Base-by-base conservation (phyloP, 2,329 filamentous ascomycete genomes). In the Xylariaceae sp. region DNA sequence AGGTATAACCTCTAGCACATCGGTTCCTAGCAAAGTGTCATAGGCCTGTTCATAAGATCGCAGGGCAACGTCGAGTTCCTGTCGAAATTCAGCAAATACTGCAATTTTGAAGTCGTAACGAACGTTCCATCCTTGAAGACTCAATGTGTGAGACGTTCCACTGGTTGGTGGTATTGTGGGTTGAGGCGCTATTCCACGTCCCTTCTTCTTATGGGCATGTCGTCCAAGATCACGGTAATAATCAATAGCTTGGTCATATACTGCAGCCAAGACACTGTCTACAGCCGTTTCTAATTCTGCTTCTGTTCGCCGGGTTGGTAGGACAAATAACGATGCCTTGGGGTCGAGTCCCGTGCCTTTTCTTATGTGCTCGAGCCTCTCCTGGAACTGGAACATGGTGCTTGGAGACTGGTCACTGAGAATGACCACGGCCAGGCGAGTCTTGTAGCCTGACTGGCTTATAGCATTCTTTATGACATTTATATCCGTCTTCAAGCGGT, bases 201-300 rank as follows among this genome's bases (percentile, higher is more conserved):
- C 87, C 61, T 89, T 87, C 76, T 97, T 97, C 68, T 94, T 87
- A 61, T 92, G 84, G 9, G 88, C 80, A 74, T 96, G 92, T 55
- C 95, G 92, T n/a, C 90, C 91, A 12, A 97, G 78, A 63, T 99
- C 92, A 43, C 92, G 81, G 69, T 97, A 97, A 71, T 96, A 96
- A 64, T 99, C 94, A 43, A 92, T 75, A 18, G 89, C 84, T 18
- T 85, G 77, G 1, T 85, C 83, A 55, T 92, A 90, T 42, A 96
- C 70, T 1, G 86, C 80, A 1, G 82, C 76, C 44, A 96, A 76
- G 39, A 95, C 81, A 48, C 81, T 87, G 51, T 86, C 83, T 0
- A 87, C 84, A 60, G 92, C 90, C 7, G 84, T 82, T 56, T 84
- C 80, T 19, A 95, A 73, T 65, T 95, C 90, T 1, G 81, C 78